Base-by-base conservation (phyloP, 1,284 basidiomycete genomes). In the Moesziomyces sp. region DNA sequence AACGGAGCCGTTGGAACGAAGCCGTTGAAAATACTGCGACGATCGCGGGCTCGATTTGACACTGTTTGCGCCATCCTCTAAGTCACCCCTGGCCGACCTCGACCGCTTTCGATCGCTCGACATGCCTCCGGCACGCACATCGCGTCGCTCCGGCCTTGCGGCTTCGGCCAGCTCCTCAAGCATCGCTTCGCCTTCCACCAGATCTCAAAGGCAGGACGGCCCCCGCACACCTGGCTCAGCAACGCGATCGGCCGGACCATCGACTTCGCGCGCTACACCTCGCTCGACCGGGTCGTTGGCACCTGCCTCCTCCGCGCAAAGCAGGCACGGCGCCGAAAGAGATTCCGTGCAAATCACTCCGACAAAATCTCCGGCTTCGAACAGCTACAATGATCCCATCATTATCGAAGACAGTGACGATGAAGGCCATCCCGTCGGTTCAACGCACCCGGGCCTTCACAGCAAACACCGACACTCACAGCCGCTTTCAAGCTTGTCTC, bases 361-460 rank as follows among this genome's bases (percentile, higher is more conserved):
- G 42, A 30, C 10, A 42, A 38, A 24, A 9, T 30, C 30, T 30
- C 30, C 30, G 30, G 30, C 30, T 30, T 30, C 30, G 9, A 46
- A 40, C 24, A 53, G 19, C 21, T 52, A 19, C 11, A 53, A 56
- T 46, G 46, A 60, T 7, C 50, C 58, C 8, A 62, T 65, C 28
- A 42, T 61, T 16, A n/a, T 71, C 9, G 55, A 58, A 18, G 67
- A 64, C 50, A 60, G 46, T 28, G 60, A 64, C 23, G 38, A 40
- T 42, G 55, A 58, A n/a, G 24, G n/a, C 35, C 46, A 56, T 4
- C 26, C 35, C 16, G 13, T 7, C 35, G 6, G 3, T 38, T 2
- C 16, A 14, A 16, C 16, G 35, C 11, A 35, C 35, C 11, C 11
- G 9, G 14, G 14, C 35, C 35, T 13, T 11, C 8, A 16, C 35